Conservation (phyloP, 2,329 filamentous ascomycete species). For the Aureobasidium melanogenum region DNA sequence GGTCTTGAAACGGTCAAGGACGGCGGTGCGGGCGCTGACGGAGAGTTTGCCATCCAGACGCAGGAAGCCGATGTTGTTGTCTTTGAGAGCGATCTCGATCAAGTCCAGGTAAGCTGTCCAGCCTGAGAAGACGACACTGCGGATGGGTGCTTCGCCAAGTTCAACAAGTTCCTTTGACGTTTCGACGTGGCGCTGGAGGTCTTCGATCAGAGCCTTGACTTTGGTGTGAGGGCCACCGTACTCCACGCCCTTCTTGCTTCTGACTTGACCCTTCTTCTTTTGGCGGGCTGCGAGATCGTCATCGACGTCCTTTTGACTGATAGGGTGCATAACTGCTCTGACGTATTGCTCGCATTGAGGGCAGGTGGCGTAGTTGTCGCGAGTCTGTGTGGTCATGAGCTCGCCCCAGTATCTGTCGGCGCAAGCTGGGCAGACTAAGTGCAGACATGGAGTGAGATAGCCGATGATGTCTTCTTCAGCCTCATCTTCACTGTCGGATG, state of each 20-base stretch:
- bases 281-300: slow-evolving; percentile 44
- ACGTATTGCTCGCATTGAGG: slow-evolving; percentile 59
- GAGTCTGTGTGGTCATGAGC: slow-evolving; percentile 31
- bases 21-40: slow-evolving; percentile 61
- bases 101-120: slow-evolving; percentile 94
- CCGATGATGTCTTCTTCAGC: slow-evolving; percentile 54
- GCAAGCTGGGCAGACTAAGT: slow-evolving; percentile 72
- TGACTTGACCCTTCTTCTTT: slow-evolving; percentile 24
- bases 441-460: slow-evolving; percentile 78
- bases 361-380: slow-evolving; percentile 50
- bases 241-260: slow-evolving; percentile 51
- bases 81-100: slow-evolving; percentile 70
- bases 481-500: slow-evolving; percentile 39
- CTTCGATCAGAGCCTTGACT: slow-evolving; percentile 70
- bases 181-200: slow-evolving; percentile 56
- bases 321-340: slow-evolving; percentile 55
- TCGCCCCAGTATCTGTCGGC: slow-evolving; percentile 51
- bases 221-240: slow-evolving; percentile 90
- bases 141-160: slow-evolving; percentile 59
- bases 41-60: slow-evolving; percentile 90
- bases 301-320: slow-evolving; percentile 50
- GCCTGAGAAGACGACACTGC: slow-evolving; percentile 79
- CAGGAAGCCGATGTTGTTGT: slow-evolving; percentile 57
- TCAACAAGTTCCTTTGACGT: slow-evolving; percentile 53
- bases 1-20: slow-evolving; percentile 69